A percentile compares a stretch with the other conserved stretches of the same genome.
These are phyloP conservation scores for Lepidium didymum DNA, from an alignment of 345 rosid species.

Conservation along the genomic window DNA sequence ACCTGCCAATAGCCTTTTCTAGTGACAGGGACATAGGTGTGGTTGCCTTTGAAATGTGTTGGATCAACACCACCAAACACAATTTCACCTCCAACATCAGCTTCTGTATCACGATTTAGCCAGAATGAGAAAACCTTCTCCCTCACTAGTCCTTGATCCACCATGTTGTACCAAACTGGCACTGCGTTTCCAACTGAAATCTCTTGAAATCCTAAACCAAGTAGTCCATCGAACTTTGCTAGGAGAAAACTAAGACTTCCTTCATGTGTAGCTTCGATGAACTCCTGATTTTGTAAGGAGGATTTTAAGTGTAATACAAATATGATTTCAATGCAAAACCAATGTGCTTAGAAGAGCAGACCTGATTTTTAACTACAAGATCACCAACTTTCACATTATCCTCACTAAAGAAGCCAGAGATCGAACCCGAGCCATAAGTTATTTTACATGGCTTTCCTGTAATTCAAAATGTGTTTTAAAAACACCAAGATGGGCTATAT, in stretches of 20 bases:
- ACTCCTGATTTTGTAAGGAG: conserved; percentile 36
- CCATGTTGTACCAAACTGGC: conserved; percentile 77
- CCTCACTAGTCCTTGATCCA: conserved; percentile 43
- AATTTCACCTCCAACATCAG: conserved; percentile 60
- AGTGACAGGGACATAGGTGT: conserved; percentile 63
- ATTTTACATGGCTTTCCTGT: conserved; percentile 55
- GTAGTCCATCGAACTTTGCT: conserved; percentile 72
- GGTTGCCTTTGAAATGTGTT: conserved; percentile 59
- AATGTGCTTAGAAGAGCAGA: conserved; percentile 3
- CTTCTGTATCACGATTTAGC: conserved; percentile 52
- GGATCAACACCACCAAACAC: conserved; percentile 77
- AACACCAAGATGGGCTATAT: background rate
- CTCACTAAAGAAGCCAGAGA: conserved; percentile 71
- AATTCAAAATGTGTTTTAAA: background rate
- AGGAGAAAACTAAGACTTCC: conserved; percentile 45
- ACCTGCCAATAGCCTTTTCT: conserved; percentile 86
- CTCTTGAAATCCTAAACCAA: conserved; percentile 80
- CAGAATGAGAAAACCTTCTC: conserved; percentile 71
- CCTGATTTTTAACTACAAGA: conserved; percentile 62
- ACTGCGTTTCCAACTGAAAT: conserved; percentile 57
- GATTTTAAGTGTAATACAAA: background rate
- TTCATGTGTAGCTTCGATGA: conserved; percentile 69
- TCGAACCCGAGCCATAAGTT: conserved; percentile 62
- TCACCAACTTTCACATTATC: conserved; percentile 64
- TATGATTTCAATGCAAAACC: background rate